Evolutionary conservation across 805 yeast genomes (phyloP).

Genomic region (Candida ulmi): DNA sequence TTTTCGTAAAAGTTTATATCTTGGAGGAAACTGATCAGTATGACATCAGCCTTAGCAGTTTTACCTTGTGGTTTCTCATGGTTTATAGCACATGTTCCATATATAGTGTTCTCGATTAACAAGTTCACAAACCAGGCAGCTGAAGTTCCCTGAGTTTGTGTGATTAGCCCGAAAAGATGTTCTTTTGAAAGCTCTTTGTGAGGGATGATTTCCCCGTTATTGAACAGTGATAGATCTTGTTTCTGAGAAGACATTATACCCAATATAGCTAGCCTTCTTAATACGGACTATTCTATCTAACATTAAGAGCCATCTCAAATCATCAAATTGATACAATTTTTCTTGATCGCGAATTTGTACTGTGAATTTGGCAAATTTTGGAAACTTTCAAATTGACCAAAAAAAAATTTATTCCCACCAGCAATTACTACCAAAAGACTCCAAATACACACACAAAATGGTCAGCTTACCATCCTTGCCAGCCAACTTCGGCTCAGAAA

Average conservation of each 20-base stretch:
- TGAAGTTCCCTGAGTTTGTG: conserved; percentile 46
- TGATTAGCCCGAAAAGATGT: conserved; percentile 27
- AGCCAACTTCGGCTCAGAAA: conserved; percentile 42
- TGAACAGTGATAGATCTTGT: conserved; percentile 53
- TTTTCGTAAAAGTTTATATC: conserved; percentile 26
- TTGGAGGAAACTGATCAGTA: conserved; percentile 30
- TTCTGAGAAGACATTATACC: conserved; percentile 32
- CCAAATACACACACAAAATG: conserved; percentile 19
- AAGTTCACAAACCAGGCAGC: conserved; percentile 60
- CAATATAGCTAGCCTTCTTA: not conserved
- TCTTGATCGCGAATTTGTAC: no score
- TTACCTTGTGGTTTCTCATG: conserved; percentile 10
- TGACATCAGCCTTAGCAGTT: conserved; percentile 18
- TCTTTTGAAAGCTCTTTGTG: conserved; percentile 12
- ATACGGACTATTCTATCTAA: no score
- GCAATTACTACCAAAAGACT: not conserved
- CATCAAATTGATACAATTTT: no score
- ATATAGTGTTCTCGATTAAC: conserved; percentile 42
- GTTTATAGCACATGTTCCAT: conserved; percentile 20
- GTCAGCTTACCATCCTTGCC: conserved; percentile 46
- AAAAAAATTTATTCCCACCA: no score
- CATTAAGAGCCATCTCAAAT: no score
- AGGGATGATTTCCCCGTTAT: conserved; percentile 42
- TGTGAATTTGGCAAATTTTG: no score
- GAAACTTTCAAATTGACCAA: no score